Base-by-base conservation (phyloP, 164 flowering plant genomes). In the Umbilicus rupestris region DNA sequence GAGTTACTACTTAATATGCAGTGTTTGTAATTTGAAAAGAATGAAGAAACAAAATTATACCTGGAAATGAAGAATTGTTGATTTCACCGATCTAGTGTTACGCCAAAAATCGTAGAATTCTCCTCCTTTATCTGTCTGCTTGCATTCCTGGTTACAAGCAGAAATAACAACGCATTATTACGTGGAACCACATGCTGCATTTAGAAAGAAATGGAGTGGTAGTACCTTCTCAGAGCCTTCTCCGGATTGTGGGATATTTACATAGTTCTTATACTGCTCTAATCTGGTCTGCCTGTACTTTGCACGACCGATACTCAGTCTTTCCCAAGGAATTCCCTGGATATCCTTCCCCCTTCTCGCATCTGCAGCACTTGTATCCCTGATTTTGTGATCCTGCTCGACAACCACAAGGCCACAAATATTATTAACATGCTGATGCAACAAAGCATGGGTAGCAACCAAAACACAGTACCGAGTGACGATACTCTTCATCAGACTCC, bases 311-410 rank as follows among this genome's bases (percentile, higher is more conserved):
- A 88, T 80, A 73, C 81, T 87, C 63, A 88, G 78, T 60, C 90
- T 80, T 12, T 88, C 90, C 96, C 96, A 90, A 24, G 96, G 96
- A 60, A 90, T 90, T 33, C 96, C 96, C 73, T 90, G 96, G 55
- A 90, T 86, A 72, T 90, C 97, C 68, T 76, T 84, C 24, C 95
- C 97, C 72, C 68, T 79, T 73, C 90, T 79, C 16, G 97, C 95
- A 69, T 86, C 80, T 50, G 87, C 92, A 70, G 95, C 77, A 8
- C 89, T 76, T 6, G 95, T 90, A 76, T 90, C 97, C 16, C 79
- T 73, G 42, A 77, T 62, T 67, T 77, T 87, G 55, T 77, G 77
- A 65, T 67, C 72, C 94, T 90, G 31, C 17, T 26, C 33, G 33
- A 24, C 52, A 52, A 28, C 58, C 20, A 7, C n/a, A n/a, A n/a